Conservation (phyloP, 768 basidiomycete species). For the Tulasnella sp. region DNA sequence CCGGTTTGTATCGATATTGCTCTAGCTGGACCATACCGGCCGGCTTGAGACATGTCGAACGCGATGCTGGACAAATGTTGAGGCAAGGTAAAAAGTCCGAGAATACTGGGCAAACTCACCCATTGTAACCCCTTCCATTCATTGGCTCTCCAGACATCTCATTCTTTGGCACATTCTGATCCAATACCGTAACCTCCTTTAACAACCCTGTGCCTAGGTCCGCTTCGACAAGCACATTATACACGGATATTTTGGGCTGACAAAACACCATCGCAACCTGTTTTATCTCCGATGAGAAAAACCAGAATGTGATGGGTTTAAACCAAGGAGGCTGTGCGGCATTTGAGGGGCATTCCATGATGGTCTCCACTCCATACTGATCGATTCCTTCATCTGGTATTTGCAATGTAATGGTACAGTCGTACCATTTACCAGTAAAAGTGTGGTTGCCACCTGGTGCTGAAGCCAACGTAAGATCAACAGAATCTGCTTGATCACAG, state of each 20-base stretch:
- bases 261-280: slow-evolving; percentile 3
- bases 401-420: background rate
- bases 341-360: background rate
- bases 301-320: slow-evolving; percentile 13
- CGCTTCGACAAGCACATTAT: slow-evolving; percentile 8
- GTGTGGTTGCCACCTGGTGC: slow-evolving; percentile 1
- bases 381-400: background rate
- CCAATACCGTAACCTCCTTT: background rate
- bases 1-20: slow-evolving; percentile 1
- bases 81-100: background rate
- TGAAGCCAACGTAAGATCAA: too few species aligned
- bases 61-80: background rate
- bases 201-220: slow-evolving; percentile 6
- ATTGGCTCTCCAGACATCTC: slow-evolving; percentile 5
- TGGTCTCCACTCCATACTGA: slow-evolving; percentile 4
- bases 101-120: background rate
- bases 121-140: slow-evolving; percentile 6
- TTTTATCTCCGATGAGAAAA: background rate
- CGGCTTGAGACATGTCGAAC: background rate
- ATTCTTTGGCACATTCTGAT: slow-evolving; percentile 4
- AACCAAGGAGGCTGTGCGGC: background rate
- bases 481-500: background rate
- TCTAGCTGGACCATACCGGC: background rate
- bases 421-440: background rate
- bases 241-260: background rate